Conservation (phyloP, 139 green algal species). For the Micractinium sp. region DNA sequence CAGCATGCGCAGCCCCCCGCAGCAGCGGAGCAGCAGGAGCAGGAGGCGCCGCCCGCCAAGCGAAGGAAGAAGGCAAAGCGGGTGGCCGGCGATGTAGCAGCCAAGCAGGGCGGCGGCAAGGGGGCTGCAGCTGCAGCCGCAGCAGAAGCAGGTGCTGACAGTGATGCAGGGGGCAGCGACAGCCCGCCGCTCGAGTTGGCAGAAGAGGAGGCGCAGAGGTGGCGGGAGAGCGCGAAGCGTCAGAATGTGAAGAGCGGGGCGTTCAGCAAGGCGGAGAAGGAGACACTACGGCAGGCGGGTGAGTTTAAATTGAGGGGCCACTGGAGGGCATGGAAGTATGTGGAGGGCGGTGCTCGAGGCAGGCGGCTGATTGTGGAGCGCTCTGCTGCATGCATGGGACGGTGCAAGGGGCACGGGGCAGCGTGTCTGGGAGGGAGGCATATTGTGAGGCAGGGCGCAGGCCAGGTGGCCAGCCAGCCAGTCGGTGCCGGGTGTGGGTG, state of each 20-base stretch:
- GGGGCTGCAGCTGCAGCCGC: not conserved
- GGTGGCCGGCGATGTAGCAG: not conserved
- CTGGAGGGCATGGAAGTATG: not conserved
- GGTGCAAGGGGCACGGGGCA: too few species aligned
- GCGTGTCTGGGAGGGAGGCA: too few species aligned
- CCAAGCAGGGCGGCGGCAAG: not conserved
- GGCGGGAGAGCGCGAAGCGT: conserved; percentile 56
- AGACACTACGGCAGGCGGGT: conserved; percentile 49
- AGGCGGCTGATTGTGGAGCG: not conserved
- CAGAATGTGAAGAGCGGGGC: conserved; percentile 65
- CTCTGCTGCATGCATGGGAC: too few species aligned
- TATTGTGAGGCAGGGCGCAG: too few species aligned
- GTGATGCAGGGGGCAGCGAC: not conserved
- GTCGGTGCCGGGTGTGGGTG: too few species aligned
- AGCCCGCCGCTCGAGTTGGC: not conserved
- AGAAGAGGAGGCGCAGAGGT: conserved; percentile 22
- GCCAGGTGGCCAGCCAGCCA: too few species aligned
- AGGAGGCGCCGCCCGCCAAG: not conserved
- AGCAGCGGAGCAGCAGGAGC: not conserved
- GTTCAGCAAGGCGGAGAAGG: conserved; percentile 63
- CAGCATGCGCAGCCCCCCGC: not conserved
- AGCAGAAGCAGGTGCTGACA: not conserved
- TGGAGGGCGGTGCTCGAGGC: not conserved
- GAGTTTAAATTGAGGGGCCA: not conserved
- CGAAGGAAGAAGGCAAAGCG: not conserved